These are phyloP conservation scores for Zygnema circumcarinatum DNA, from an alignment of 139 green algal species.

Conservation along the genomic window DNA sequence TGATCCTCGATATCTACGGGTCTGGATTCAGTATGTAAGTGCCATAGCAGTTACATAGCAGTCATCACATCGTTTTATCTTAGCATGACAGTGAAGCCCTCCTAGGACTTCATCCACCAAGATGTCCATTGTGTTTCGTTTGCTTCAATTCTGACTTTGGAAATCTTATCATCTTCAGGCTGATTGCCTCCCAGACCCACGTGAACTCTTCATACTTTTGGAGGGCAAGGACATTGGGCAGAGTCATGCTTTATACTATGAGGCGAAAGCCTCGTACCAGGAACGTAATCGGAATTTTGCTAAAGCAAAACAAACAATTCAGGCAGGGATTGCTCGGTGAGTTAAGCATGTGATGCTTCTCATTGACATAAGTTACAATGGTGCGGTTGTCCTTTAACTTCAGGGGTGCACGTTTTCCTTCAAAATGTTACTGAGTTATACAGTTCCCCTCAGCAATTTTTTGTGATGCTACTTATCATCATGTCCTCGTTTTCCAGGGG, in stretches of 20 bases:
- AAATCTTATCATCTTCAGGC: slow-evolving; percentile 32
- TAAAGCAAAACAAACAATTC: slow-evolving; percentile 76
- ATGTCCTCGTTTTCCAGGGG: slow-evolving; percentile 25
- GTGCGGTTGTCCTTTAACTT: no score
- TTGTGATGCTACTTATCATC: no score
- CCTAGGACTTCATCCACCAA: no score
- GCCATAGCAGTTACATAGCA: slow-evolving; percentile 56
- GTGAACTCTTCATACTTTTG: slow-evolving; percentile 87
- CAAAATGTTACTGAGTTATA: no score
- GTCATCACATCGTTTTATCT: neutral
- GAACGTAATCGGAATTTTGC: slow-evolving; percentile 79
- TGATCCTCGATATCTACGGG: slow-evolving; percentile 85
- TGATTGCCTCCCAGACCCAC: slow-evolving; percentile 78
- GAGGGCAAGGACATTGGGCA: slow-evolving; percentile 79
- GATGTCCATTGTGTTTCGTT: neutral
- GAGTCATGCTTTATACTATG: slow-evolving; percentile 84
- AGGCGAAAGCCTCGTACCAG: slow-evolving; percentile 83
- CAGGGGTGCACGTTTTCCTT: no score
- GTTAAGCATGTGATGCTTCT: no score
- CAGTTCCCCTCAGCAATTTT: no score
- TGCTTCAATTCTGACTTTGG: neutral
- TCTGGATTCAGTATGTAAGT: slow-evolving; percentile 93
- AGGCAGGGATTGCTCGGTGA: slow-evolving; percentile 72
- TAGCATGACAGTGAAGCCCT: neutral
- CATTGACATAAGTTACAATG: no score